Evolutionary conservation across 1,139 yeast species (phyloP), one percentile per base, ranked within the genome.

Genomic region (Pneumocystis oryctolagi): DNA sequence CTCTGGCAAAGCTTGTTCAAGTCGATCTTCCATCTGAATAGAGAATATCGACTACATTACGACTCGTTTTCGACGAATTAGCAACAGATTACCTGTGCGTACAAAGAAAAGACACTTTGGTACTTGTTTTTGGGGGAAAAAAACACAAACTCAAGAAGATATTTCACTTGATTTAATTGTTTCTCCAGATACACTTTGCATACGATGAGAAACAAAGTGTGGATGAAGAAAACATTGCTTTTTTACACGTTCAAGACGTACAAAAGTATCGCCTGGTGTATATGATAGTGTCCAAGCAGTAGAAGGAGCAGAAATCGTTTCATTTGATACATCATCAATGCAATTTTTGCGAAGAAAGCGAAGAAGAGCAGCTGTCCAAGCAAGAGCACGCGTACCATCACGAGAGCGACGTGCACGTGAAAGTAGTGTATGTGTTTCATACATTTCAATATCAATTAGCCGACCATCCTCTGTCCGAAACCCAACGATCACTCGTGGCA

Each of bases 351-450:
- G 20, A 18, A 40, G 18, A 6, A 40, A 40, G 25, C 12, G 14
- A 40, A 40, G 30, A 18, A 40, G 25, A 18, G 20, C 28, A 40
- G 53, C 20, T 20, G 25, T 40, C 53, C 53, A 40, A 40, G 53
- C 53, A 4, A 40, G 53, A 3, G 53, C 53, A 20, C 20, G 28
- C 6, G 8, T 16, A 40, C 53, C 53, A 18, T 40, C 37, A 8
- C 25, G 53, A 40, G 25, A 40, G 20, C 30, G 25, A 20, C 20
- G 30, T 34, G 20, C 25, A 18, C 12, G 20, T 40, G 53, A 40
- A 20, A 97, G 97, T 37, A 92, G 78, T 68, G 87, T 86, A 60
- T 86, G 92, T 0, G 95, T 87, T 62, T 81, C 78, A 72, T 77
- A 89, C 65, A 85, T 82, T 73, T 92, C 97, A 1, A 89, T 82